These are phyloP conservation scores for Friedmanniomyces endolithicus DNA, from an alignment of 495 filamentous ascomycete genomes.

Conservation along the genomic window DNA sequence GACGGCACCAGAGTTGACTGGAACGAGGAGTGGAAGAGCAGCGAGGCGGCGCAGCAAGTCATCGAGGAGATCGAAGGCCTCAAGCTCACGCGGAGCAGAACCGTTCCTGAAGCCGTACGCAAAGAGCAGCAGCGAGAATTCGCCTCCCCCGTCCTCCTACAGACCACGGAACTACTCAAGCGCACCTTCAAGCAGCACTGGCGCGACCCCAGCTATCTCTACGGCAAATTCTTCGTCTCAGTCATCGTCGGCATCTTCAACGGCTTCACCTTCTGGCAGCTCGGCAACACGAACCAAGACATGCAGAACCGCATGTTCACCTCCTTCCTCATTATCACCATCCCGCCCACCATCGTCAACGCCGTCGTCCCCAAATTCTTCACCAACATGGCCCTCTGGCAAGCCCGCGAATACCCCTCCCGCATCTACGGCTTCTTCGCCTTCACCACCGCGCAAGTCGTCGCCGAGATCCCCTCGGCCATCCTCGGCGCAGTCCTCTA, in stretches of 20 bases:
- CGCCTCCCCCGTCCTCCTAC: constrained; percentile 48
- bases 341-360: constrained; percentile 61
- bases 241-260: constrained; percentile 50
- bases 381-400: constrained; percentile 60
- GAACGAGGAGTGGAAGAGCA: constrained; percentile 60
- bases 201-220: constrained; percentile 60
- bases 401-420: constrained; percentile 60
- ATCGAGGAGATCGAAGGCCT: constrained; percentile 50
- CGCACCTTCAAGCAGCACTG: constrained; percentile 59
- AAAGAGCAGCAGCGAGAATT: constrained; percentile 43
- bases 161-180: constrained; percentile 49
- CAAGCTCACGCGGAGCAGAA: constrained; percentile 41
- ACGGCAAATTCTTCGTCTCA: constrained; percentile 58
- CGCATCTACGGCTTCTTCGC: constrained; percentile 76
- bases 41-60: constrained; percentile 40
- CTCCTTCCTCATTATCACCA: constrained; percentile 57
- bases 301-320: constrained; percentile 79
- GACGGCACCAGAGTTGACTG: constrained; percentile 49
- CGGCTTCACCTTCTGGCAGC: constrained; percentile 56
- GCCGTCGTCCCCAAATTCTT: constrained; percentile 77
- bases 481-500: constrained; percentile 55
- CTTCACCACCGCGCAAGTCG: constrained; percentile 62
- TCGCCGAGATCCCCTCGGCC: constrained; percentile 64
- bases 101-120: constrained; percentile 29
- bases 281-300: constrained; percentile 52